Evolutionary conservation across 2,329 filamentous ascomycete genomes (phyloP), one percentile per base, ranked within the genome.

Genomic region (Davidsoniella eucalypti): DNA sequence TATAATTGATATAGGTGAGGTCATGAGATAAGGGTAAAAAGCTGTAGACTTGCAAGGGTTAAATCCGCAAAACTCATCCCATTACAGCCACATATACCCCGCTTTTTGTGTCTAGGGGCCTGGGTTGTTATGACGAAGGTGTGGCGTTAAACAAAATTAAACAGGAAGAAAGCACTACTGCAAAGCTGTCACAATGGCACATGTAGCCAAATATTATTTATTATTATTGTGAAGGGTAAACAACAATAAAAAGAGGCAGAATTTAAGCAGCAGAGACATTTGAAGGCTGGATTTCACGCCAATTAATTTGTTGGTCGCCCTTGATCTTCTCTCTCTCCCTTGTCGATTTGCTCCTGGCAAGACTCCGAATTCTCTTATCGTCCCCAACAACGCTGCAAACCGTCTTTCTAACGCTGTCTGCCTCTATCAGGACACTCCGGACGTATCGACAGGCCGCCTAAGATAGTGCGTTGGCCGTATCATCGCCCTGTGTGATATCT

Each of bases 121-220:
- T n/a, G 23, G 2, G 43, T 51, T 47, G 37, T 25, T 52, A 48
- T 52, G 44, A 38, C 45, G 50, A 47, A 39, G 37, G 18, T 48
- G 50, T 52, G 50, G 50, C 50, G 39, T 23, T 9, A 26, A 43
- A 42, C 38, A 26, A 42, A 33, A 46, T 39, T 10, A 47, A 51
- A 21, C 6, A 18, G 33, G n/a, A 17, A 26, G 17, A 42, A 33
- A 18, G 21, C 21, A 23, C 21, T 5, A 23, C 37, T 29, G 41
- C 17, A 21, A 23, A 41, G 18, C n/a, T 42, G 38, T 23, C 29
- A 33, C 29, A 33, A 33, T 33, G 12, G 8, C 29, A 33, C 29
- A 33, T 33, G 29, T 12, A 33, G 29, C 29, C 29, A 33, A 33
- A 38, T 36, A 36, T 45, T 45, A 10, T 33, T 36, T 36, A 36